These are phyloP conservation scores for Dianthus caryophyllus DNA, from an alignment of 148 eudicot species.

Conservation along the genomic window DNA sequence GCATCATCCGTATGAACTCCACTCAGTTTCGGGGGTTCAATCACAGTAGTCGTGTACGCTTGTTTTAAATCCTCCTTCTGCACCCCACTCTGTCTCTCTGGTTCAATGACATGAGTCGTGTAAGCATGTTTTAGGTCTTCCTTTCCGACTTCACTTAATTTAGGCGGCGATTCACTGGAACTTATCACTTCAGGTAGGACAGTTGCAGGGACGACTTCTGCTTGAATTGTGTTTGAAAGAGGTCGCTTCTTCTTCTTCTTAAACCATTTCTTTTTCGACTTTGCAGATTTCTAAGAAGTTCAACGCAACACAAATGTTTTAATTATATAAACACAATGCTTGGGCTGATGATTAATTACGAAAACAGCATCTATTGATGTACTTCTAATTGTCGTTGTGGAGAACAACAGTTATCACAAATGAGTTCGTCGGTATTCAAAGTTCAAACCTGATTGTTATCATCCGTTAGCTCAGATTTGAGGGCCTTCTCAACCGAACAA, in stretches of 20 bases:
- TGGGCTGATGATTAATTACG: too few species aligned
- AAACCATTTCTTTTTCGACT: slow-evolving; percentile 50
- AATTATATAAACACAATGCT: too few species aligned
- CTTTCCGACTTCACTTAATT: slow-evolving; percentile 24
- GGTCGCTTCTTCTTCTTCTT: slow-evolving; percentile 48
- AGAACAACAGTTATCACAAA: neutral
- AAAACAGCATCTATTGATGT: too few species aligned
- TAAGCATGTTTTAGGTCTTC: slow-evolving; percentile 23
- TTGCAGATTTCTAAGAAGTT: slow-evolving; percentile 39
- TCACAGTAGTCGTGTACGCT: neutral
- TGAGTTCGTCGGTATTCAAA: neutral
- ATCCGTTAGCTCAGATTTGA: slow-evolving; percentile 51
- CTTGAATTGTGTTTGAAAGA: slow-evolving; percentile 19
- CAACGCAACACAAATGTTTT: too few species aligned
- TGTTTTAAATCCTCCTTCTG: slow-evolving; percentile 7
- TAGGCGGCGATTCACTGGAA: slow-evolving; percentile 18
- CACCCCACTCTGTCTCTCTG: neutral
- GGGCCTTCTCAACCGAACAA: slow-evolving; percentile 70
- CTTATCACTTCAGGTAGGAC: slow-evolving; percentile 14
- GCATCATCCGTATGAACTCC: neutral
- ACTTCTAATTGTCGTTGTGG: too few species aligned
- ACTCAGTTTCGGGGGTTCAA: slow-evolving; percentile 13
- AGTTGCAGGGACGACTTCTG: slow-evolving; percentile 26
- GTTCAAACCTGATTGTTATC: slow-evolving; percentile 46
- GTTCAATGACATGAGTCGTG: neutral